Evolutionary conservation across 2,329 filamentous ascomycete genomes (phyloP).

Genomic region (Teratosphaeria destructans): DNA sequence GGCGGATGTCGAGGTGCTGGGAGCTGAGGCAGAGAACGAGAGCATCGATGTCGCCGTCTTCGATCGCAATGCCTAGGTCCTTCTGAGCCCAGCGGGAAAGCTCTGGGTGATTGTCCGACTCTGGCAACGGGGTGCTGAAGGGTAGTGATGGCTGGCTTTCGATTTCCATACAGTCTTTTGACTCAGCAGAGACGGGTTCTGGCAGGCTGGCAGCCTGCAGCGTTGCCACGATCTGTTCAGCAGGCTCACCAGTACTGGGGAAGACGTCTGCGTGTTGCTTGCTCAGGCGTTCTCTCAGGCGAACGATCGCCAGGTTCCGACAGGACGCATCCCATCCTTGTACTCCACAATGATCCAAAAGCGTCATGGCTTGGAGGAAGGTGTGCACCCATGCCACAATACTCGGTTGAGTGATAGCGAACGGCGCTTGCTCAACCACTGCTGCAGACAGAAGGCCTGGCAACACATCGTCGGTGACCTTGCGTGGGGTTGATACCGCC

Average conservation of each 20-base stretch:
- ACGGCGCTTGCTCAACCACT: slow-evolving; percentile 69
- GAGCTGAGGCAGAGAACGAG: slow-evolving; percentile 70
- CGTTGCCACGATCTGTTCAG: neutral
- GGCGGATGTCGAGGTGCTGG: slow-evolving; percentile 61
- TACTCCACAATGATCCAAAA: neutral
- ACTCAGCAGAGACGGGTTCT: neutral
- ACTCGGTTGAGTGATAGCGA: slow-evolving; percentile 25
- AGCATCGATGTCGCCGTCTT: slow-evolving; percentile 61
- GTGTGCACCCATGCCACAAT: slow-evolving; percentile 11
- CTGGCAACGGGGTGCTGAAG: slow-evolving; percentile 29
- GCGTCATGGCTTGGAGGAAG: slow-evolving; percentile 9
- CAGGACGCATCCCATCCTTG: neutral
- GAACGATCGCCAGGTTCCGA: neutral
- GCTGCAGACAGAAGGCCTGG: slow-evolving; percentile 58
- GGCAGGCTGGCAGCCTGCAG: slow-evolving; percentile 2
- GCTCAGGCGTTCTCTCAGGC: neutral
- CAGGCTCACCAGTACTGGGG: neutral
- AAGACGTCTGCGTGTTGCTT: neutral
- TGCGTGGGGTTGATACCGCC: neutral
- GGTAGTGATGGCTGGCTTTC: neutral
- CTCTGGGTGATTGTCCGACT: slow-evolving; percentile 35
- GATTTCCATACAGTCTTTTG: neutral
- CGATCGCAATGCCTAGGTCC: slow-evolving; percentile 65
- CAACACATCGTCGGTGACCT: slow-evolving; percentile 5
- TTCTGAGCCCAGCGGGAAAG: slow-evolving; percentile 61